Base-by-base conservation (phyloP, 2,329 filamentous ascomycete genomes). In the Cladophialophora yegresii region DNA sequence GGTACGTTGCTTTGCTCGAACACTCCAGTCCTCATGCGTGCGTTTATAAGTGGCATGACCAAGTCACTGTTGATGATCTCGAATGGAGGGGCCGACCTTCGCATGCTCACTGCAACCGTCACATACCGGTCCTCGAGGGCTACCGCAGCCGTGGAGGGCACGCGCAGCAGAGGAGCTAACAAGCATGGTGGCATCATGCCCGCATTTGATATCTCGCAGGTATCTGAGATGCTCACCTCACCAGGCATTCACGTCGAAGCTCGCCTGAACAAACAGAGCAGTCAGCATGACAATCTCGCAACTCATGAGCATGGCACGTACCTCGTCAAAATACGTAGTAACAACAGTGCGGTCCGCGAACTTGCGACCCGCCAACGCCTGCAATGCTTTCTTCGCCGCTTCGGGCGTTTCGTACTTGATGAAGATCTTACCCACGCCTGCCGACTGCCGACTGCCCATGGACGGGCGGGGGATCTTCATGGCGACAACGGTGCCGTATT, bases 331-430 rank as follows among this genome's bases (percentile, higher is more conserved):
- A 79, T 95, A 97, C 3, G 95, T 98, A 2, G 91, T 92, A 12
- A 99, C 92, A 30, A 99, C 96, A 3, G 95, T 99, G 72, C 96
- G 87, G 79, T 98, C 92, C 0, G 93, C 91, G 76, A 99, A 99
- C 76, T 98, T 97, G 69, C 96, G 86, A 54, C 95, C 95, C 32
- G 96, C 95, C 71, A 99, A 82, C n/a, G 92, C 89, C 72, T 89
- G 88, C 62, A 99, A 82, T 7, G 95, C 96, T 73, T 91, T 93
- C 67, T 90, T 89, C 22, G 93, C 91, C 8, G 88, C 87, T 57
- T 92, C 91, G 2, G 85, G 80, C 2, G 83, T 85, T 69, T 95
- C 91, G 74, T 92, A 99, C 77, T 97, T 98, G 81, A 99, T 89
- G 75, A 89, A 99, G 71, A 99, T 98, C 83, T 98, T 99, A 75